Evolutionary conservation across 2,329 filamentous ascomycete species (phyloP), one percentile per base, ranked within the genome.

Genomic region (Aspergillus novofumigatus): DNA sequence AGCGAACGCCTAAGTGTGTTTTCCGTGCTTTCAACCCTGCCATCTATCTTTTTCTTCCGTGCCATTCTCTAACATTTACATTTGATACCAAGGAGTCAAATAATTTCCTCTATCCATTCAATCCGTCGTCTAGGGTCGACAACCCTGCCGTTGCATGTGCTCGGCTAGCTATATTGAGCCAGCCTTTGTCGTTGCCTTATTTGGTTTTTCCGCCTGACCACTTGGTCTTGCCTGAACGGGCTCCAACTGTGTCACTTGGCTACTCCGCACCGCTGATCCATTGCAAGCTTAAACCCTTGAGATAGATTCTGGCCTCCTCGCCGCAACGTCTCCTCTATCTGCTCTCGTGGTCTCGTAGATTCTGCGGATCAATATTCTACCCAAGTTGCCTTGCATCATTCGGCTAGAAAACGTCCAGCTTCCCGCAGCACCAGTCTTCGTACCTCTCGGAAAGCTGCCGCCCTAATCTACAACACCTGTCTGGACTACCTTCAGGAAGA

Each of bases 261-360:
- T 61, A 62, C 62, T 56, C 58, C 63, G 60, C 61, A 58, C 62
- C 45, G 57, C 55, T 58, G 57, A 59, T 56, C 59, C 49, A 52
- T 47, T 29, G 20, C 42, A 17, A 38, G 32, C 14, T 54, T 59
- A 62, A 62, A 62, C 65, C 61, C 59, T 61, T 66, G 64, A 64
- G 57, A 49, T 49, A 52, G 6, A n/a, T 17, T 38, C 14, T 17
- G 32, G 17, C 32, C 14, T 35, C 5, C 32, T 35, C 14, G 32
- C 14, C 5, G 32, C 56, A 54, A 53, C 52, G 58, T 25, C 49
- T 47, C 58, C 52, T 55, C 59, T 61, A 52, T 60, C 61, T 58
- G 21, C 41, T 52, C 56, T 52, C 49, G 55, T 59, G 52, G 41
- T 32, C 41, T 35, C 42, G 25, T 53, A 35, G 52, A 49, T 49